Percentiles rank a stretch among this genome's conserved stretches.
These are phyloP conservation scores for Talaromyces proteolyticus DNA, from an alignment of 495 filamentous ascomycete species.

Conservation along the genomic window DNA sequence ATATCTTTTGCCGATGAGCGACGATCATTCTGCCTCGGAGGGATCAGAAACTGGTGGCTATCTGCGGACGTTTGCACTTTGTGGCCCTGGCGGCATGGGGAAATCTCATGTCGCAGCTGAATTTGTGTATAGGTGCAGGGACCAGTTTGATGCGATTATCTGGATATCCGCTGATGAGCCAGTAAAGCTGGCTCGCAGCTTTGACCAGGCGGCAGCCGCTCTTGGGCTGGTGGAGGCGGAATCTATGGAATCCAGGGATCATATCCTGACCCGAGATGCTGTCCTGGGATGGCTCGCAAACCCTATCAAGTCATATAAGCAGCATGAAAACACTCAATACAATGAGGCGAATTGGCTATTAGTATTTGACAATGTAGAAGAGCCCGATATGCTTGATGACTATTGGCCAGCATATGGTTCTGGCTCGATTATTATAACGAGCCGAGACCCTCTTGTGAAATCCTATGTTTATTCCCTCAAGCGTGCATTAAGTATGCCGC, in stretches of 20 bases:
- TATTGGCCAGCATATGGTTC: slow-evolving; percentile 17
- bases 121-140: slow-evolving; percentile 7
- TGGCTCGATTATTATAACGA: slow-evolving; percentile 25
- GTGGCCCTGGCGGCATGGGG: slow-evolving; percentile 14
- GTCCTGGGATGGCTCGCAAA: slow-evolving; percentile 12
- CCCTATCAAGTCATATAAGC: slow-evolving; percentile 7
- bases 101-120: slow-evolving; percentile 14
- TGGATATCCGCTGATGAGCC: slow-evolving; percentile 14
- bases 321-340: neutral
- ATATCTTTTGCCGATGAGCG: neutral
- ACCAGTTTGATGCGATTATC: slow-evolving; percentile 13
- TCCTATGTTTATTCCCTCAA: neutral
- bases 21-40: neutral
- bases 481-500: slow-evolving; percentile 1
- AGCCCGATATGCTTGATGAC: slow-evolving; percentile 17
- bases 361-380: slow-evolving; percentile 25
- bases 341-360: slow-evolving; percentile 19
- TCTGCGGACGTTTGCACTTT: slow-evolving; percentile 10
- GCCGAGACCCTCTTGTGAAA: slow-evolving; percentile 13
- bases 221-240: slow-evolving; percentile 11
- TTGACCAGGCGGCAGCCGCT: slow-evolving; percentile 9
- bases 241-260: slow-evolving; percentile 11
- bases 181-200: slow-evolving; percentile 8
- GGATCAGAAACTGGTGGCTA: neutral
- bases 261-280: slow-evolving; percentile 9